Evolutionary conservation across 176 grass and related monocot species (phyloP).

Genomic region (Carex scoparia): DNA sequence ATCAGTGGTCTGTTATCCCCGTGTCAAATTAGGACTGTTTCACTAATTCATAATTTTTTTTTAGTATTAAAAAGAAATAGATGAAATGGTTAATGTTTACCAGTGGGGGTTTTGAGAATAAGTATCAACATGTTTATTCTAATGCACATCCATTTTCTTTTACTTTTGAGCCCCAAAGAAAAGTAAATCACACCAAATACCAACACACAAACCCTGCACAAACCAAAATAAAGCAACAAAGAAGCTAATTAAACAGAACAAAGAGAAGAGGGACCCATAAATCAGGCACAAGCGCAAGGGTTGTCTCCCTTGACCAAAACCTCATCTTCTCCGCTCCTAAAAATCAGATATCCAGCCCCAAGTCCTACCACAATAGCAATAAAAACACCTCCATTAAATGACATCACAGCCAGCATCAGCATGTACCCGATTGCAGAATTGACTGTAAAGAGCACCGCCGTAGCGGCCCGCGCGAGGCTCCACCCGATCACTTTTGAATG

Average conservation of each 20-base stretch:
- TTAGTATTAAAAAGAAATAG: not conserved
- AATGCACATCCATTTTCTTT: too few species aligned
- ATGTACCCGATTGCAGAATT: slow-evolving; percentile 86
- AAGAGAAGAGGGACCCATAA: not conserved
- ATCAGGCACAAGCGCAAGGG: slow-evolving; percentile 78
- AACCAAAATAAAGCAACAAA: not conserved
- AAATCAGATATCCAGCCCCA: slow-evolving; percentile 66
- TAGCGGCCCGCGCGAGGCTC: slow-evolving; percentile 24
- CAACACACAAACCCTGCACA: slow-evolving; percentile 11
- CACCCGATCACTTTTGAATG: not conserved
- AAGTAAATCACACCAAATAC: not conserved
- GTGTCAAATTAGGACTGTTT: not conserved
- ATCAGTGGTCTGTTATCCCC: not conserved
- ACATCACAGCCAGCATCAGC: slow-evolving; percentile 97
- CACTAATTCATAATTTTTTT: not conserved
- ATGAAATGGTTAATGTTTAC: not conserved
- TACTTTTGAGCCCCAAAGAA: not conserved
- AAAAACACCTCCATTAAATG: slow-evolving; percentile 91
- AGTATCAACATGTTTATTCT: not conserved
- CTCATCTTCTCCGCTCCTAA: slow-evolving; percentile 70
- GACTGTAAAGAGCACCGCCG: slow-evolving; percentile 67
- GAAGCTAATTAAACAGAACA: not conserved
- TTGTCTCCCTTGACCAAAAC: slow-evolving; percentile 55
- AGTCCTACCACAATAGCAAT: slow-evolving; percentile 66
- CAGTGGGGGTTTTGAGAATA: not conserved